Percentiles rank a stretch among this genome's conserved stretches.
These are phyloP conservation scores for Cordyceps fumosorosea DNA, from an alignment of 2,329 filamentous ascomycete genomes.

Conservation along the genomic window DNA sequence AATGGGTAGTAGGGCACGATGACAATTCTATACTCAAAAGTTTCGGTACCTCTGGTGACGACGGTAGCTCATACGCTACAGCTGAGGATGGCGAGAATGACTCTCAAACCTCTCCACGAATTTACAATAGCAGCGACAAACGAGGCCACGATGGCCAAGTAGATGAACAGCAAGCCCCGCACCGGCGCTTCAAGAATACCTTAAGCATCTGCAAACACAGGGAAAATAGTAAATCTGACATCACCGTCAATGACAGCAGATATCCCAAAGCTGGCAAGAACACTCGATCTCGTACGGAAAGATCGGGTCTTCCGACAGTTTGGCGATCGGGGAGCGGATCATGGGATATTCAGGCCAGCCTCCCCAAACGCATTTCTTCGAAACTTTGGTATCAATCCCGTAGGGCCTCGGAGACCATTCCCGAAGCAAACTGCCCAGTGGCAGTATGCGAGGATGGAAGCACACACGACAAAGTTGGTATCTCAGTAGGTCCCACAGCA, in stretches of 20 bases:
- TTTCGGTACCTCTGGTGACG: conserved; percentile 19
- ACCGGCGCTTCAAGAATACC: background rate
- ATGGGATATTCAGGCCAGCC: background rate
- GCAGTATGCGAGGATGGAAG: background rate
- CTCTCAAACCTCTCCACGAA: background rate
- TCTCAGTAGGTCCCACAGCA: too few species aligned
- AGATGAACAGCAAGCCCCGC: background rate
- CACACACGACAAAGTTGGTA: background rate
- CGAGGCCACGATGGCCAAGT: background rate
- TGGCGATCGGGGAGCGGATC: background rate
- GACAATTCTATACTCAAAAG: conserved; percentile 16
- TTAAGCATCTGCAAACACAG: background rate
- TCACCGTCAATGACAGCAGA: background rate
- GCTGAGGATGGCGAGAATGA: conserved; percentile 17
- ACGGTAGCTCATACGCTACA: conserved; percentile 21
- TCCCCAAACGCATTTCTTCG: conserved; percentile 2
- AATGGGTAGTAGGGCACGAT: conserved; percentile 18
- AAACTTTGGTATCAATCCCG: background rate
- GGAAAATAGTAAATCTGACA: background rate
- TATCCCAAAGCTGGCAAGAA: background rate
- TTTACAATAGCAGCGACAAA: background rate
- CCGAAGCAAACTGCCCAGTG: background rate
- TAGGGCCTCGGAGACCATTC: background rate
- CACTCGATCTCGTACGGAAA: background rate
- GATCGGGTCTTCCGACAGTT: background rate